These are phyloP conservation scores for Chrysosporium keratinophilum DNA, from an alignment of 2,329 filamentous ascomycete genomes.

Conservation along the genomic window DNA sequence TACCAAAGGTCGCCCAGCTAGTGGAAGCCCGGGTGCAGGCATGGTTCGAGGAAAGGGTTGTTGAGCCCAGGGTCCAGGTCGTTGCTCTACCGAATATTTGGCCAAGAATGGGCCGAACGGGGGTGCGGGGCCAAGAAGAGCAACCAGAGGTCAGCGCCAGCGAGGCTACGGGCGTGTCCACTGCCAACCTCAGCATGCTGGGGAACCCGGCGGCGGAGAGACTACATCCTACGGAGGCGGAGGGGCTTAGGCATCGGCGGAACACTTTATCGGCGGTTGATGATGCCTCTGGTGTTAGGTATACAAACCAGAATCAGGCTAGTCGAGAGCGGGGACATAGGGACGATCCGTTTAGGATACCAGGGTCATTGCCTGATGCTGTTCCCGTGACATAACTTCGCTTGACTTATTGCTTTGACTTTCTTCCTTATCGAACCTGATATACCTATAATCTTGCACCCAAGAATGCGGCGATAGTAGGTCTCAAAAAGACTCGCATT, in stretches of 20 bases:
- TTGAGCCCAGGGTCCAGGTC: slow-evolving; percentile 56
- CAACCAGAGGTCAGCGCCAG: slow-evolving; percentile 19
- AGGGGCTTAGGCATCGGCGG: slow-evolving; percentile 27
- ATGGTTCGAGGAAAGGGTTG: slow-evolving; percentile 58
- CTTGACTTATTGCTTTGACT: neutral
- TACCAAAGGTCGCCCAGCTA: slow-evolving; percentile 56
- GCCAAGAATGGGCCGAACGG: slow-evolving; percentile 46
- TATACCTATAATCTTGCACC: neutral
- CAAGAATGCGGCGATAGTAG: too few relatives aligned
- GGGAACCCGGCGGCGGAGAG: neutral
- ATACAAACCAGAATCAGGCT: neutral
- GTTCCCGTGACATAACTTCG: slow-evolving; percentile 19
- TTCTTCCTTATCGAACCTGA: neutral
- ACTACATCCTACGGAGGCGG: slow-evolving; percentile 21
- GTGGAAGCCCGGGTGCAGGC: slow-evolving; percentile 54
- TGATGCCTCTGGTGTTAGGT: neutral
- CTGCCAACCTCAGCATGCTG: slow-evolving; percentile 8
- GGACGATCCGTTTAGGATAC: slow-evolving; percentile 31
- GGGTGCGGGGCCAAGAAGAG: slow-evolving; percentile 36
- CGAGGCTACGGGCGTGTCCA: slow-evolving; percentile 9
- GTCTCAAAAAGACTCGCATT: too few relatives aligned
- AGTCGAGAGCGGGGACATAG: neutral
- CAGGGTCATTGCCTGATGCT: slow-evolving; percentile 29
- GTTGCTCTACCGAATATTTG: slow-evolving; percentile 53
- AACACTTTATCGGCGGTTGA: neutral